phyloP scores from a whole-genome alignment of 495 filamentous ascomycete species.

The Xylaria curta region DNA sequence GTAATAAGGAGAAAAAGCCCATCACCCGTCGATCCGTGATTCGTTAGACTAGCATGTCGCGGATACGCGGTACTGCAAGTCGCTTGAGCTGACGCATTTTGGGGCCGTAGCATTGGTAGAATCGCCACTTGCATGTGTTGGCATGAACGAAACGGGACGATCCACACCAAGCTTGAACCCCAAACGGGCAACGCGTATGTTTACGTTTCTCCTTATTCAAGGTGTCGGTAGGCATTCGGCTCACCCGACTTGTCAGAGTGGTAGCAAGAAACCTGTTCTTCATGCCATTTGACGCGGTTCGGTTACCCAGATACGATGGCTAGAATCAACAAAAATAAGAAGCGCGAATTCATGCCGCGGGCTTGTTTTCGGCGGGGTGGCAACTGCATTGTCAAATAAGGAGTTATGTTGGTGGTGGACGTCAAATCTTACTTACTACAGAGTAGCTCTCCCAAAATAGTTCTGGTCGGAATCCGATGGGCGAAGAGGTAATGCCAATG shows the following conservation, averaged over 20 bases:
- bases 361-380: not conserved
- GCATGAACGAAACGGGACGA: conserved; percentile 36
- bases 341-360: not conserved
- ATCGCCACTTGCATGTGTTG: conserved; percentile 35
- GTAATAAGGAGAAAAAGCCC: conserved; percentile 2
- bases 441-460: conserved; percentile 16
- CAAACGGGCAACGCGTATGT: conserved; percentile 19
- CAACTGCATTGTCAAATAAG: not conserved
- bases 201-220: conserved; percentile 21
- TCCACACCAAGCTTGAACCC: conserved; percentile 25
- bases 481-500: no score
- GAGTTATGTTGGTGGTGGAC: conserved; percentile 5
- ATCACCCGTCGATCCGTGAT: conserved; percentile 31
- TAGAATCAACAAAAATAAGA: not conserved
- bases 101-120: conserved; percentile 33
- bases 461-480: conserved; percentile 17
- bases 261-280: not conserved
- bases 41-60: conserved; percentile 31
- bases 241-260: conserved; percentile 10
- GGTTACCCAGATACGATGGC: not conserved
- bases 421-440: not conserved
- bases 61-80: conserved; percentile 34
- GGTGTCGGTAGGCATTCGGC: conserved; percentile 2
- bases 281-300: conserved; percentile 11
- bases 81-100: conserved; percentile 28